A percentile compares a stretch with the other conserved stretches of the same genome.
phyloP scores from a whole-genome alignment of 179 eudicot species.

The Kewa caespitosa region DNA sequence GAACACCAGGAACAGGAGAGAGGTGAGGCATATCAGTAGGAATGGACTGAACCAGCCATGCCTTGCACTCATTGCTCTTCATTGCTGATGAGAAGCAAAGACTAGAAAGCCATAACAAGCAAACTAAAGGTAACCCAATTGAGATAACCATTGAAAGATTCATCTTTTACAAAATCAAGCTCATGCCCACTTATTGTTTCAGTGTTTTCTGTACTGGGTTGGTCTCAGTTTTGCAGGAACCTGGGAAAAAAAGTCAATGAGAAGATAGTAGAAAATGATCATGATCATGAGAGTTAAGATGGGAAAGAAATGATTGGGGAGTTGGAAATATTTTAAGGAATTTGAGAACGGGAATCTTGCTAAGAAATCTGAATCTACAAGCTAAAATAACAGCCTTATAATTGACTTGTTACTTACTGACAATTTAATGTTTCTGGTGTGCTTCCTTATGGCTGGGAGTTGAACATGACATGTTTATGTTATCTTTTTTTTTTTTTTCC shows the following conservation, averaged over 20 bases:
- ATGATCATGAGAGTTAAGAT: neutral
- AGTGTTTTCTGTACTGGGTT: neutral
- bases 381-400: neutral
- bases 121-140: conserved; percentile 1
- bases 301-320: neutral
- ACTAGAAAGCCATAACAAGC: neutral
- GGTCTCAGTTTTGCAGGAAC: neutral
- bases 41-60: conserved; percentile 84
- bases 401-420: too few species aligned
- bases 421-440: too few species aligned
- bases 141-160: conserved; percentile 9
- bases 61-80: conserved; percentile 41
- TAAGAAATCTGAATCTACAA: neutral
- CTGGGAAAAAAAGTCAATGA: neutral
- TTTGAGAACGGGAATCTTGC: neutral
- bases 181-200: conserved; percentile 1
- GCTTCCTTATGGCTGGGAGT: too few species aligned
- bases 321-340: neutral
- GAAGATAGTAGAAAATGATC: neutral
- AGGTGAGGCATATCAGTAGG: conserved; percentile 83
- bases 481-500: neutral
- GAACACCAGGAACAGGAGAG: conserved; percentile 65
- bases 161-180: conserved; percentile 13
- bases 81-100: conserved; percentile 5
- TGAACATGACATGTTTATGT: too few species aligned